Conservation (phyloP, 805 yeast species). For the Candida vaughaniae region DNA sequence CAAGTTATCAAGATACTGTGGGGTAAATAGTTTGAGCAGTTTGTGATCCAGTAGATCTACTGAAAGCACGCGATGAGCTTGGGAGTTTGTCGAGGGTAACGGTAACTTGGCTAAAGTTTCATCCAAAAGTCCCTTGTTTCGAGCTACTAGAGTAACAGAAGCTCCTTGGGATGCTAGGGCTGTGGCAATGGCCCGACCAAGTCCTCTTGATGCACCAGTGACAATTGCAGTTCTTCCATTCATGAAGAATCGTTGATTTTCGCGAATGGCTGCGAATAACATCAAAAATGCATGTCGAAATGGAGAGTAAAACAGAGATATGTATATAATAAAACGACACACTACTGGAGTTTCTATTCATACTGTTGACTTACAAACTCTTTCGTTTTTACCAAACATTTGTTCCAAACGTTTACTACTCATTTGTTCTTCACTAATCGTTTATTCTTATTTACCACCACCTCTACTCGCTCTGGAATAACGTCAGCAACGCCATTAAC, state of each 20-base stretch:
- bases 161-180: constrained; percentile 30
- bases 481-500: constrained; percentile 65
- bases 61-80: constrained; percentile 11
- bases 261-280: neutral
- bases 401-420: no score
- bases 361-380: no score
- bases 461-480: constrained; percentile 39
- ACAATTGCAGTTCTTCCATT: constrained; percentile 28
- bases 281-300: neutral
- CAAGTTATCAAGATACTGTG: constrained; percentile 5
- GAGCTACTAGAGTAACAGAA: constrained; percentile 30
- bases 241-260: no score
- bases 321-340: no score
- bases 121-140: constrained; percentile 35
- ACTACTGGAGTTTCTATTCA: no score
- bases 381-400: no score
- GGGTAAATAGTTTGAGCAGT: neutral
- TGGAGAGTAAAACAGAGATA: no score
- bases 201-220: constrained; percentile 42
- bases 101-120: constrained; percentile 10
- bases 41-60: constrained; percentile 12
- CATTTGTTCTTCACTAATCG: neutral
- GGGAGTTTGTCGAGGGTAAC: neutral
- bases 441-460: neutral
- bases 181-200: constrained; percentile 31